Conservation (phyloP, 169 alveolate species). For the Neospora caninum region DNA sequence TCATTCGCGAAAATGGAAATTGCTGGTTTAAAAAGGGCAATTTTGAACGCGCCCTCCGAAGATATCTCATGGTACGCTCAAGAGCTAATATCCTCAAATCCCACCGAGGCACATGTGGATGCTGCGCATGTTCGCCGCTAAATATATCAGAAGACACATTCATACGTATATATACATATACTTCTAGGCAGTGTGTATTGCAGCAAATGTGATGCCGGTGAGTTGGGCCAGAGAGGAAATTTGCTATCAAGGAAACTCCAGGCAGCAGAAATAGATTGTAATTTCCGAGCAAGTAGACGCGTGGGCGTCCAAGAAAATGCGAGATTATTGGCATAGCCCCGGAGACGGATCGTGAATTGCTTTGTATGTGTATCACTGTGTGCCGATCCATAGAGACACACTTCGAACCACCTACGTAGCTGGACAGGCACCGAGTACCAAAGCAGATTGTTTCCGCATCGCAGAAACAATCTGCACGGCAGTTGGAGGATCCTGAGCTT, state of each 20-base stretch:
- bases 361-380: not conserved
- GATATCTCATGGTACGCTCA: slow-evolving; percentile 20
- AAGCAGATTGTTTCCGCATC: too few species aligned
- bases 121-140: not conserved
- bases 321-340: not conserved
- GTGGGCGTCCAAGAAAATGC: not conserved
- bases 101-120: not conserved
- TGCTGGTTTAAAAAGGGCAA: not conserved
- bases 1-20: not conserved
- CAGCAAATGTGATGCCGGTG: not conserved
- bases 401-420: not conserved
- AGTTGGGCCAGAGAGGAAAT: not conserved
- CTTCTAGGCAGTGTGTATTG: not conserved
- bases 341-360: not conserved
- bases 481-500: too few species aligned
- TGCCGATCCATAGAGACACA: not conserved
- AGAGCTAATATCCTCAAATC: not conserved
- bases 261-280: not conserved
- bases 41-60: not conserved
- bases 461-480: too few species aligned
- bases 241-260: not conserved
- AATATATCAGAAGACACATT: not conserved
- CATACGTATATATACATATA: not conserved
- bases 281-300: not conserved
- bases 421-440: not conserved